Evolutionary conservation across 345 rosid genomes (phyloP), one percentile per base, ranked within the genome.

Genomic region (Eucalyptus leucophloia): DNA sequence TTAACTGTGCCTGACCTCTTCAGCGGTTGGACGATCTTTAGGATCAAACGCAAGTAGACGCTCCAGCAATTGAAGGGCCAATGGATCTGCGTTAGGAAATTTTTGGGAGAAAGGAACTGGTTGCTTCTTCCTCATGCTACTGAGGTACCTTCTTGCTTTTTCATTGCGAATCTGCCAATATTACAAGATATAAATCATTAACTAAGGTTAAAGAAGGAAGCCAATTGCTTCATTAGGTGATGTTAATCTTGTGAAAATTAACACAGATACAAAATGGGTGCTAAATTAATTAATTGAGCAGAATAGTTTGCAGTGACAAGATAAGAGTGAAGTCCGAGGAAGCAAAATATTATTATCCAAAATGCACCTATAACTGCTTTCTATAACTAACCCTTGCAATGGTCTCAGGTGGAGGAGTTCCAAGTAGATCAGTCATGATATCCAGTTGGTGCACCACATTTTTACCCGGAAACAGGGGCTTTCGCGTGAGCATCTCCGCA

Each of bases 1-100:
- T 12, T 16, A 60, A 40, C 45, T 85, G 49, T 88, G 60, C 51
- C 89, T 83, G 58, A 96, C 99, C 91, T 95, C 99, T 90, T 96
- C 98, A 89, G 99, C 99, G 44, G 97, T 92, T 56, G 94, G 99
- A 77, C 99, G 99, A 91, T 98, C 99, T 93, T 98, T 98, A 7
- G 99, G 98, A 96, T 98, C 99, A 94, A 98, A 98, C 69, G 99
- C 98, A 92, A 98, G 95, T 37, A 98, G 91, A 87, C 93, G 96
- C 92, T 95, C 95, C 82, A 98, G 94, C 24, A 98, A 91, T 89
- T 92, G 92, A 83, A 97, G 95, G 91, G 99, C 99, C 93, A 95
- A 86, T 26, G 96, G 99, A 92, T 97, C 98, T 58, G 91, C 95
- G 51, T 96, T 91, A 83, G 97, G 98, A 93, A 98, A 98, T 92